phyloP scores from a whole-genome alignment of 2,329 filamentous ascomycete species.

The Colletotrichum lini region DNA sequence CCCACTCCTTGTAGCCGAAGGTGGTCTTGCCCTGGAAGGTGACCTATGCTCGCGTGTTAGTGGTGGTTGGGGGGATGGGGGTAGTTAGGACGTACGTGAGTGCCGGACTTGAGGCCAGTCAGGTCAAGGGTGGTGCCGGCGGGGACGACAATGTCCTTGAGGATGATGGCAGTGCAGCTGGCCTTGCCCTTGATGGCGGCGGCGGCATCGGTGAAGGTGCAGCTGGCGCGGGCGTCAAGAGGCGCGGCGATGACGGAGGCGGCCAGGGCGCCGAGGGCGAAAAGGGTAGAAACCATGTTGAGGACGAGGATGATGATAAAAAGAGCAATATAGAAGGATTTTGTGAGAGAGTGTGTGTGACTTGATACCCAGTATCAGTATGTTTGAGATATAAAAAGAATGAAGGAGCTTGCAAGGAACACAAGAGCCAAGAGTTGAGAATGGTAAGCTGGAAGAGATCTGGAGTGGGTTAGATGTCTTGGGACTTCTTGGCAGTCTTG shows the following conservation, averaged over 20 bases:
- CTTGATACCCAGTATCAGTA: conserved; percentile 35
- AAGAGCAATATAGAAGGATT: neutral
- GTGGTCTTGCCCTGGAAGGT: conserved; percentile 77
- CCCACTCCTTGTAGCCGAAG: conserved; percentile 77
- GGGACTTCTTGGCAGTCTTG: conserved; percentile 36
- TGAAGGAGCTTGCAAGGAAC: conserved; percentile 12
- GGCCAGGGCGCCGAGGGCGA: conserved; percentile 49
- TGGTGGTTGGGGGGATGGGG: too few species aligned
- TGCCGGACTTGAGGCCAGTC: conserved; percentile 65
- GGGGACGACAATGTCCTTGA: conserved; percentile 69
- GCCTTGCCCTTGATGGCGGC: conserved; percentile 64
- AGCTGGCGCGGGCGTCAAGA: conserved; percentile 49
- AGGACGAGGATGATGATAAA: neutral
- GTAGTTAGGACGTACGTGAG: conserved; percentile 55
- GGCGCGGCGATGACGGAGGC: conserved; percentile 46
- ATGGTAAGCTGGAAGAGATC: conserved; percentile 33
- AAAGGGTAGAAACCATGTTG: conserved; percentile 41
- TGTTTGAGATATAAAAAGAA: conserved; percentile 1
- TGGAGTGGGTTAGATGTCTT: conserved; percentile 35
- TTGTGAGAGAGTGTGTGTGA: conserved; percentile 28
- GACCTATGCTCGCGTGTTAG: conserved; percentile 50
- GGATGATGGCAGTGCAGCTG: conserved; percentile 66
- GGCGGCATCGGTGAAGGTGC: conserved; percentile 69
- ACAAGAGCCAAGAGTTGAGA: conserved; percentile 36
- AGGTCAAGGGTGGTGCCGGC: conserved; percentile 72